A percentile compares a stretch with the other conserved stretches of the same genome.
These are phyloP conservation scores for Tephrocybe sp. DNA, from an alignment of 768 basidiomycete species.

Conservation along the genomic window DNA sequence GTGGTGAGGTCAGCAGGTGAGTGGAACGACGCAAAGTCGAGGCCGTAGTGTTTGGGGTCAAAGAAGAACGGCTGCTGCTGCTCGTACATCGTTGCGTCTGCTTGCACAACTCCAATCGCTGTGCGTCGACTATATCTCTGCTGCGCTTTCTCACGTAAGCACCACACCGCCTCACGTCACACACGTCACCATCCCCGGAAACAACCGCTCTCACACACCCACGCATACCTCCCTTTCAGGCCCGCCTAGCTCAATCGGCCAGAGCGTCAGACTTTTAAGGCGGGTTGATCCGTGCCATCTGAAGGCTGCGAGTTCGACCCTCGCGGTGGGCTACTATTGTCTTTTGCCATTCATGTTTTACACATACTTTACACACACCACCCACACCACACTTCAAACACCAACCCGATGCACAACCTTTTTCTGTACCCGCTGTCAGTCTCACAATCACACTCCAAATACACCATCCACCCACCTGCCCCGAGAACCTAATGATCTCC, in stretches of 20 bases:
- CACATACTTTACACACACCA: too few species aligned
- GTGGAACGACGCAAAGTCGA: slow-evolving; percentile 71
- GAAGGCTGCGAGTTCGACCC: slow-evolving; percentile 85
- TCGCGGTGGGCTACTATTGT: slow-evolving; percentile 66
- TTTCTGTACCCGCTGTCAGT: slow-evolving; percentile 32
- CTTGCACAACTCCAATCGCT: too few species aligned
- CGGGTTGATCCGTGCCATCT: slow-evolving; percentile 53
- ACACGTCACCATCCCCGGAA: too few species aligned
- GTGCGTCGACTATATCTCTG: not conserved
- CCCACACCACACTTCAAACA: not conserved
- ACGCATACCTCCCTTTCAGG: slow-evolving; percentile 11
- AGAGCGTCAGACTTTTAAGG: slow-evolving; percentile 55
- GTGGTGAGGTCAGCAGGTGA: slow-evolving; percentile 70
- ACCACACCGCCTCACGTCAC: not conserved
- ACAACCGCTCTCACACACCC: not conserved
- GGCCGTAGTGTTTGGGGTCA: slow-evolving; percentile 32
- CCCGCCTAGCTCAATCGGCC: slow-evolving; percentile 68
- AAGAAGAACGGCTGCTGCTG: slow-evolving; percentile 12
- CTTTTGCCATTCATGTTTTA: too few species aligned
- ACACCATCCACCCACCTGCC: slow-evolving; percentile 43
- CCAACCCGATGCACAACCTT: slow-evolving; percentile 43
- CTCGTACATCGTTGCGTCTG: slow-evolving; percentile 10
- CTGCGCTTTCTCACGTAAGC: slow-evolving; percentile 8
- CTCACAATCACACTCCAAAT: not conserved
- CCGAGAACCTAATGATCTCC: slow-evolving; percentile 90